Evolutionary conservation across 2,329 filamentous ascomycete species (phyloP).

Genomic region (Pestalotiopsis sp.): DNA sequence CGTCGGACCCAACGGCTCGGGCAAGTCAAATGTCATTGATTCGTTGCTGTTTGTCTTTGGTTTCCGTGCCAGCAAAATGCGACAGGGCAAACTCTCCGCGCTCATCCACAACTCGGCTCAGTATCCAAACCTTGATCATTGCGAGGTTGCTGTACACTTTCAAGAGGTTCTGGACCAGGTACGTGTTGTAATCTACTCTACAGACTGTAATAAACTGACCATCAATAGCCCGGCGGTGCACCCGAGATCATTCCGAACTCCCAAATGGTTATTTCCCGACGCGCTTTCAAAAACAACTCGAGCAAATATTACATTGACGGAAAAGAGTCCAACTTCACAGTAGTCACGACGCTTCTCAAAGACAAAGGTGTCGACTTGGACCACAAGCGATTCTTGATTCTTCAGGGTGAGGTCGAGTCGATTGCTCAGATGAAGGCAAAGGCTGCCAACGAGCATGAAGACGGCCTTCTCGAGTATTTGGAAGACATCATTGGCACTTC

Average conservation of each 20-base stretch:
- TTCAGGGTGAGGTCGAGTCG: conserved; percentile 97
- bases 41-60: conserved; percentile 98
- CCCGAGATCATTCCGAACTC: conserved; percentile 82
- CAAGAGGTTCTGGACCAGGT: conserved; percentile 89
- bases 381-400: conserved; percentile 95
- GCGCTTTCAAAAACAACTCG: conserved; percentile 95
- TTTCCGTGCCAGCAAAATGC: conserved; percentile 98
- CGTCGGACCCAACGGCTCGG: conserved; percentile 95
- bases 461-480: conserved; percentile 92
- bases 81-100: conserved; percentile 96
- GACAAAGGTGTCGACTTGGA: conserved; percentile 93
- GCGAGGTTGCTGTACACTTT: conserved; percentile 96
- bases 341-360: conserved; percentile 83
- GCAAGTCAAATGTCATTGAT: conserved; percentile 99
- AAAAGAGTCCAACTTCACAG: conserved; percentile 87
- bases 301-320: conserved; percentile 98
- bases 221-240: conserved; percentile 65
- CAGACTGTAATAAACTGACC: conserved; percentile 28
- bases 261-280: conserved; percentile 83
- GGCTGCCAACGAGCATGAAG: conserved; percentile 91
- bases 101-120: conserved; percentile 96
- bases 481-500: conserved; percentile 99
- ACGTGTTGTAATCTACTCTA: conserved; percentile 24
- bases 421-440: conserved; percentile 99
- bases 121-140: conserved; percentile 82